Evolutionary conservation across 345 rosid genomes (phyloP), one percentile per base, ranked within the genome.

Genomic region (Pseudoturritis turrita): DNA sequence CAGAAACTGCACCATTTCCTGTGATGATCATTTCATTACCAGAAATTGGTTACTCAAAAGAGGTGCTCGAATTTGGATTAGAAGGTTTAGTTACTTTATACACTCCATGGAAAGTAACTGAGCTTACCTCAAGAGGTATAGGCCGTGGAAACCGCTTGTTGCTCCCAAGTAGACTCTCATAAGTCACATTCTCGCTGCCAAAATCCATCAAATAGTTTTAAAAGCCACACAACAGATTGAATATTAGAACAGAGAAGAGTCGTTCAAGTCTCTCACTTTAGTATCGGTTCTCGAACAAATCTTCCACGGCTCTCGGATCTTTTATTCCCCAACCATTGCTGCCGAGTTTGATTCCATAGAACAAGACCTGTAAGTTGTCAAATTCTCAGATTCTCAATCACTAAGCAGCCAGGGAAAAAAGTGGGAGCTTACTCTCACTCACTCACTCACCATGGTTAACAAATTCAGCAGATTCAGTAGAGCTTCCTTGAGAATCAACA

Each of bases 1-100:
- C 1, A 91, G 89, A 85, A 89, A 91, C 81, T 89, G 85, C 26
- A 86, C 88, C 97, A 91, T 91, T 81, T 91, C 96, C 96, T 91
- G 86, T 28, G 18, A 58, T 36, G 43, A 67, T 36, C 11, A 37
- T 47, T 35, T 36, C 46, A n/a, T n/a, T n/a, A n/a, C n/a, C n/a
- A n/a, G n/a, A n/a, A n/a, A n/a, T n/a, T n/a, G n/a, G n/a, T n/a
- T n/a, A n/a, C n/a, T n/a, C n/a, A n/a, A n/a, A n/a, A n/a, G n/a
- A n/a, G n/a, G n/a, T n/a, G n/a, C n/a, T n/a, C n/a, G n/a, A n/a
- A n/a, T n/a, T n/a, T n/a, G n/a, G n/a, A n/a, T n/a, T n/a, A n/a
- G n/a, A n/a, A n/a, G n/a, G n/a, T n/a, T n/a, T n/a, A n/a, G n/a
- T n/a, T n/a, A n/a, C n/a, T n/a, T n/a, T n/a, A n/a, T n/a, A n/a